Evolutionary conservation across 129 eudicot genomes (phyloP), one percentile per base, ranked within the genome.

Genomic region (Escallonia herrerae): DNA sequence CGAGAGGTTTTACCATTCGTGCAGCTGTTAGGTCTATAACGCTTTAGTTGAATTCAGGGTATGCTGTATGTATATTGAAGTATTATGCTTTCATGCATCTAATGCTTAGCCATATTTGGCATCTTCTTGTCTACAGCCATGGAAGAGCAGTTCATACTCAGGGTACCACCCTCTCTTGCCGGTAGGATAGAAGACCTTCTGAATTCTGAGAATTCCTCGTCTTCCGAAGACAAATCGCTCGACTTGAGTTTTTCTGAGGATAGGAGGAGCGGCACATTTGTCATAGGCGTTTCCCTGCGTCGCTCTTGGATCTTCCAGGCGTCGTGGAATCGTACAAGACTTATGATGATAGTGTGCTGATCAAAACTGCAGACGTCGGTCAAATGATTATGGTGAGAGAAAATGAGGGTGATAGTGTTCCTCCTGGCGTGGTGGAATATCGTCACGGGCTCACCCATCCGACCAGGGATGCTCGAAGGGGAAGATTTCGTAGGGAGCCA

Each of bases 381-480:
- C 97, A 90, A 78, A 82, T 86, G 87, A 83, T 86, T 59, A 76
- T 79, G 87, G 93, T 90, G 53, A 77, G 85, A 78, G 97, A 87
- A 67, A 22, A 22, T 22, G 86, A 79, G 14, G 74, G 60, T 73
- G 97, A 84, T 64, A 57, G 74, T 72, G 80, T 22, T 22, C 33
- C 79, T 15, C 95, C 90, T 47, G 91, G 82, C 65, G 73, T 61
- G 58, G 87, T 79, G 63, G 97, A 90, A 79, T 82, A 82, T 54
- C 85, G 91, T 33, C 97, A 90, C 64, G 95, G 97, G 40, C 87
- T 86, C 55, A 87, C 97, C 58, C 95, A 93, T 44, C 91, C 97
- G 5, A 86, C 84, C 95, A 79, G 89, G 69, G 97, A 90, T 84
- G 95, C 93, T 71, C 84, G 90, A 76, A 84, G 87, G 64, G 83